Base-by-base conservation (phyloP, 331 rosid species). In the Acacia concinna region DNA sequence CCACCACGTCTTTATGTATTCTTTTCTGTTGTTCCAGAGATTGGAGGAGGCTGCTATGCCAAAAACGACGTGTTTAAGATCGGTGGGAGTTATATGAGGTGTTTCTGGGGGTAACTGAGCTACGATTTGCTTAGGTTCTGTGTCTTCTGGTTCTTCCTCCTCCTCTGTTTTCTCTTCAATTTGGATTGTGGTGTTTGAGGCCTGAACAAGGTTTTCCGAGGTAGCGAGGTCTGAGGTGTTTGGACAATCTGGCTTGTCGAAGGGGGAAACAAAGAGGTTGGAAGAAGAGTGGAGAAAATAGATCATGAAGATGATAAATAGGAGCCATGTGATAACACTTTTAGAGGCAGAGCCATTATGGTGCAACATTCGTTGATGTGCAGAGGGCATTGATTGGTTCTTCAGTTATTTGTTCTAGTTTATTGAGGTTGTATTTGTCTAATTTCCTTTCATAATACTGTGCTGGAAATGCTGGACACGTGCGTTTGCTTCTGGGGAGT, bases 1-100 rank as follows among this genome's bases (percentile, higher is more conserved):
- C 98, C 98, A 91, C 98, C 98, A 93, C 4, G 85, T 77, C 73
- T 91, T 93, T 52, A 93, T 90, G 85, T 91, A 91, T 32, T 93
- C 95, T 71, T 91, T 93, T 68, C 97, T 86, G 72, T 79, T 79
- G 9, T 78, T 76, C 98, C 98, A 93, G 78, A 93, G 40, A 60
- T 66, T 86, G 0, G 98, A 81, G 7, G 97, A 91, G 11, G 90
- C 98, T 1, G 96, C 98, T 38, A 93, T 90, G 20, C 97, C 93
- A 49, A 93, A 93, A 52, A 93, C 92, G 20, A 93, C 57, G 83
- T 91, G 96, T 66, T 90, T 91, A 8, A 89, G 80, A 73, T 84
- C 86, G 0, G 94, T 89, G 54, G 81, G 89, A 2, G 75, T 70
- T 38, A 85, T 66, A 20, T 46, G 79, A n/a, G 85, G 76, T 38